phyloP scores from a whole-genome alignment of 1,284 basidiomycete species.

The Ceratobasidium sp. region DNA sequence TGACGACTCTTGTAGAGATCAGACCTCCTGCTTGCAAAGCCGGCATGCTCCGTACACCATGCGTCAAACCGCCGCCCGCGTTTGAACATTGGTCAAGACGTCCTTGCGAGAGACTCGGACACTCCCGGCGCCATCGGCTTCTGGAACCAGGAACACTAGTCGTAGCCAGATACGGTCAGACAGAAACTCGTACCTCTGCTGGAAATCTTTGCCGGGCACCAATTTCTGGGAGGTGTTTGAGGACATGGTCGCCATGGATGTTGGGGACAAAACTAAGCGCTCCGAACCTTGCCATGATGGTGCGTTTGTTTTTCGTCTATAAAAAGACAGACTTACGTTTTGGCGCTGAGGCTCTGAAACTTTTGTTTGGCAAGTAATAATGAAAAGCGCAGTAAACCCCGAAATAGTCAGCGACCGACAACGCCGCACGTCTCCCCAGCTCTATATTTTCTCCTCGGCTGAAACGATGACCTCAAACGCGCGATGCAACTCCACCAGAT shows the following conservation, averaged over 20 bases:
- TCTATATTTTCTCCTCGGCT: constrained; percentile 51
- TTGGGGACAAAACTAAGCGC: constrained; percentile 67
- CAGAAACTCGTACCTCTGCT: constrained; percentile 63
- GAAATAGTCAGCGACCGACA: constrained; percentile 49
- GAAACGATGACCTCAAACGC: constrained; percentile 2
- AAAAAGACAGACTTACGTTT: constrained; percentile 26
- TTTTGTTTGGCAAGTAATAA: too few relatives aligned
- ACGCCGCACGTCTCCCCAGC: constrained; percentile 56
- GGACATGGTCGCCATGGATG: constrained; percentile 70
- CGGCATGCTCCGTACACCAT: background rate
- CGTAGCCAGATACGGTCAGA: background rate
- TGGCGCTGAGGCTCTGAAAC: too few relatives aligned
- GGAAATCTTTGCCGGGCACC: constrained; percentile 59
- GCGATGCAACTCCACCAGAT: constrained; percentile 55
- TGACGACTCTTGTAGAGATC: background rate
- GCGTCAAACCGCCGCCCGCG: too few relatives aligned
- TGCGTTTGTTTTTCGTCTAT: constrained; percentile 53
- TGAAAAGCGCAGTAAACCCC: background rate
- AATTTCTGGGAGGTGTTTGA: constrained; percentile 66
- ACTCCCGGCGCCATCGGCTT: constrained; percentile 50
- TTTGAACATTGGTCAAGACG: background rate
- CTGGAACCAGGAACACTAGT: constrained; percentile 63
- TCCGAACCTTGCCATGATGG: constrained; percentile 73
- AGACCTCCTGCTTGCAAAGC: constrained; percentile 16
- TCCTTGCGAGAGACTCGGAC: constrained; percentile 14